Evolutionary conservation across 257 asterid genomes (phyloP).

Genomic region (Scutellaria minor): DNA sequence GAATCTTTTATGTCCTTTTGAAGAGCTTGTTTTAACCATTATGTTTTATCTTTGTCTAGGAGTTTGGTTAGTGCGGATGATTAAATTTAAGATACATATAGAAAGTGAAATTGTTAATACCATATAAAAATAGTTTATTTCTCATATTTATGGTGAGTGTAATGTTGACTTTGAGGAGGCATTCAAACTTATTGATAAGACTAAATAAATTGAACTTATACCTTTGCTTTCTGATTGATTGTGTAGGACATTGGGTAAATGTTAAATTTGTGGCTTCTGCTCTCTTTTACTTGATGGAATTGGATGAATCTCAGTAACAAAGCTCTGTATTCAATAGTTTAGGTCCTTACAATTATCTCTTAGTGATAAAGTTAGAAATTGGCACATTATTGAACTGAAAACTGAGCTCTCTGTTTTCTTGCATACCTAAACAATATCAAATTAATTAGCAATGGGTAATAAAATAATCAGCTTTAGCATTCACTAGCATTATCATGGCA

Average conservation of each 20-base stretch:
- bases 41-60: constrained; percentile 11
- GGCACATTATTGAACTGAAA: background rate
- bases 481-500: background rate
- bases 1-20: constrained; percentile 11
- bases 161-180: constrained; percentile 1
- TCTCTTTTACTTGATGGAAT: constrained; percentile 7
- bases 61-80: constrained; percentile 22
- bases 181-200: constrained; percentile 7
- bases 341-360: constrained; percentile 4
- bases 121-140: background rate
- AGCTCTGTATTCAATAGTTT: background rate
- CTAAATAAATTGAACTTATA: background rate
- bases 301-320: constrained; percentile 6
- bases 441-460: background rate
- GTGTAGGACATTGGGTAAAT: background rate
- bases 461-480: constrained; percentile 1
- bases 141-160: background rate
- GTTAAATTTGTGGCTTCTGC: background rate
- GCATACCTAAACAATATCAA: background rate
- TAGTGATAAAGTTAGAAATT: background rate
- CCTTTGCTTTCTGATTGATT: background rate
- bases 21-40: background rate
- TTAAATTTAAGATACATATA: background rate
- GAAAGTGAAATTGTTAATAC: background rate
- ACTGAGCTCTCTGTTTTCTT: background rate